phyloP scores from a whole-genome alignment of 1,284 basidiomycete genomes.

The Cryptococcus sp. region DNA sequence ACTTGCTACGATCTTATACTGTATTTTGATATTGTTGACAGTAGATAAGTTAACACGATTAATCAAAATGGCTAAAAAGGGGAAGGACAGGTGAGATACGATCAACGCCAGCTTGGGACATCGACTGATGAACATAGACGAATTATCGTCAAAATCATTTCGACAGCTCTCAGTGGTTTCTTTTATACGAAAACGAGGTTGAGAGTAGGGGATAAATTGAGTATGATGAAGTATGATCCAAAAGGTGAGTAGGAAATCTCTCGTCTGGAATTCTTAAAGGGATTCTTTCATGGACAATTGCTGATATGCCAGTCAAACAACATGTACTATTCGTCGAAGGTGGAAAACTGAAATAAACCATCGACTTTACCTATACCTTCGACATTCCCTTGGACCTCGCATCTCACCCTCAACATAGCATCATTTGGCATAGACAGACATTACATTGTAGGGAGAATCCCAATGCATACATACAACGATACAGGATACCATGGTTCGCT shows the following conservation, averaged over 20 bases:
- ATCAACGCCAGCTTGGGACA: neutral
- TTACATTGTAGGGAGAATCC: neutral
- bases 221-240: constrained; percentile 85
- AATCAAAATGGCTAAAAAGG: neutral
- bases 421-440: neutral
- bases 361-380: neutral
- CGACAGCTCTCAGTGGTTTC: constrained; percentile 81
- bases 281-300: neutral
- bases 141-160: constrained; percentile 76
- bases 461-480: neutral
- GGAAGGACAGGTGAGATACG: neutral
- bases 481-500: no score
- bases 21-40: neutral
- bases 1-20: neutral
- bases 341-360: constrained; percentile 7
- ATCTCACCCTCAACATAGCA: neutral
- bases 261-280: neutral
- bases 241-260: constrained; percentile 54
- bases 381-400: neutral
- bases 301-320: constrained; percentile 56
- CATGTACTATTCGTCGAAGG: constrained; percentile 66
- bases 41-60: neutral
- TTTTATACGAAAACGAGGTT: constrained; percentile 78
- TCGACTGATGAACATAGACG: constrained; percentile 54
- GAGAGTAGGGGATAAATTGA: constrained; percentile 65